These are phyloP conservation scores for Metschnikowia henanensis DNA, from an alignment of 805 yeast genomes.

Conservation along the genomic window DNA sequence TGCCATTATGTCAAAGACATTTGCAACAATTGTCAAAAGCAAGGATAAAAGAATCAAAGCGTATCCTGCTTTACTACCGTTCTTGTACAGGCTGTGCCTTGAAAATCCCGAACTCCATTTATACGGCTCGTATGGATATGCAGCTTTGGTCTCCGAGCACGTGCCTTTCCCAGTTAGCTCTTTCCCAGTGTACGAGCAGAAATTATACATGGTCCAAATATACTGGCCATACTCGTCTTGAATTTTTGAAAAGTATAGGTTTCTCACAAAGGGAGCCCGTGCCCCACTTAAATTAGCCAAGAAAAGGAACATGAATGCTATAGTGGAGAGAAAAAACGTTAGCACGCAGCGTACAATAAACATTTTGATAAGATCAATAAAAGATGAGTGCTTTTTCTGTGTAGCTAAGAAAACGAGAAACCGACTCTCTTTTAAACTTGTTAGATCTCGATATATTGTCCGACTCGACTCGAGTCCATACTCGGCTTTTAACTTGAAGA, in stretches of 20 bases:
- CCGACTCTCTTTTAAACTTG: too few species aligned
- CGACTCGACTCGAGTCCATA: conserved; percentile 5
- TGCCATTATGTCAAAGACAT: conserved; percentile 3
- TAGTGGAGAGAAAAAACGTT: conserved; percentile 15
- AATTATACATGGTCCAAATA: conserved; percentile 14
- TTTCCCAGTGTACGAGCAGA: conserved; percentile 10
- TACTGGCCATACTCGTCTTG: conserved; percentile 10
- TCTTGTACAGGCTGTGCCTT: not conserved
- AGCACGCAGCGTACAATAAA: conserved; percentile 9
- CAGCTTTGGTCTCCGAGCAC: conserved; percentile 11
- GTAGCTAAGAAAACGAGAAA: too few species aligned
- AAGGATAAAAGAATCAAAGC: conserved; percentile 9
- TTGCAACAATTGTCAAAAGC: conserved; percentile 7
- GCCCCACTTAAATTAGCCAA: conserved; percentile 17
- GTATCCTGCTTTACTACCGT: conserved; percentile 13
- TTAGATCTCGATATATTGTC: too few species aligned
- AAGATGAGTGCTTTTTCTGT: too few species aligned
- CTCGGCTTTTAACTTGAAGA: conserved; percentile 2
- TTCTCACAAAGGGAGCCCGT: conserved; percentile 13
- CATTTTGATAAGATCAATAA: conserved; percentile 1
- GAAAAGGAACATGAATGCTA: conserved; percentile 14
- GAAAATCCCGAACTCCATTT: conserved; percentile 14
- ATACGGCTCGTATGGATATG: conserved; percentile 14
- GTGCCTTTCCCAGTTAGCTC: conserved; percentile 11
- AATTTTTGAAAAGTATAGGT: conserved; percentile 12